Evolutionary conservation across 2,329 filamentous ascomycete genomes (phyloP).

Genomic region (Dothideomycetes sp.): DNA sequence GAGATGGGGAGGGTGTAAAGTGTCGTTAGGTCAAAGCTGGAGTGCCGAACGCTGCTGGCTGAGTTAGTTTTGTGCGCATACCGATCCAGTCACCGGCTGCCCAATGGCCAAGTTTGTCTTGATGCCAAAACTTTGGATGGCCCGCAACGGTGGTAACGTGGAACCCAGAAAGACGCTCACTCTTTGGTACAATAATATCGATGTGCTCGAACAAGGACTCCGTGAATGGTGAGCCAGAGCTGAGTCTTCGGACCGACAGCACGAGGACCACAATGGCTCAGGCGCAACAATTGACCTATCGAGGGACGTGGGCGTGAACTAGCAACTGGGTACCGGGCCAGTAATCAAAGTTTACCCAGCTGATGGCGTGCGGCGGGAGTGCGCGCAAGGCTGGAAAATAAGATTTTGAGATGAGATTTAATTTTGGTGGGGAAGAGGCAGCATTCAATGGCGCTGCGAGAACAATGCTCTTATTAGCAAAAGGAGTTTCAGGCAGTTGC

Average conservation of each 20-base stretch:
- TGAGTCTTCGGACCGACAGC: neutral
- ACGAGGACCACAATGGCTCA: neutral
- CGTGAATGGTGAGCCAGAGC: too few relatives aligned
- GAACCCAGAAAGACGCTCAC: neutral
- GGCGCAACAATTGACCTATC: neutral
- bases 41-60: too few relatives aligned
- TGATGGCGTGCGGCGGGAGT: conserved; percentile 8
- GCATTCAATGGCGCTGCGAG: conserved; percentile 3
- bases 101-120: neutral
- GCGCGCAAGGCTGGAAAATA: conserved; percentile 5
- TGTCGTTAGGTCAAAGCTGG: too few relatives aligned
- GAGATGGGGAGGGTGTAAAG: neutral
- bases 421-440: conserved; percentile 4
- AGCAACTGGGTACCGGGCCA: conserved; percentile 3
- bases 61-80: too few relatives aligned
- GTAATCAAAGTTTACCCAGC: conserved; percentile 7
- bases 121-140: neutral
- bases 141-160: neutral
- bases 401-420: conserved; percentile 7
- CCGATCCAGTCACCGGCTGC: too few relatives aligned
- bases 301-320: neutral
- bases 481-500: neutral
- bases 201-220: too few relatives aligned
- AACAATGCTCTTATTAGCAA: conserved; percentile 2
- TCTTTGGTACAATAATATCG: too few relatives aligned